Base-by-base conservation (phyloP, 2,329 filamentous ascomycete species). In the Aspergillus oerlinghausenensis region DNA sequence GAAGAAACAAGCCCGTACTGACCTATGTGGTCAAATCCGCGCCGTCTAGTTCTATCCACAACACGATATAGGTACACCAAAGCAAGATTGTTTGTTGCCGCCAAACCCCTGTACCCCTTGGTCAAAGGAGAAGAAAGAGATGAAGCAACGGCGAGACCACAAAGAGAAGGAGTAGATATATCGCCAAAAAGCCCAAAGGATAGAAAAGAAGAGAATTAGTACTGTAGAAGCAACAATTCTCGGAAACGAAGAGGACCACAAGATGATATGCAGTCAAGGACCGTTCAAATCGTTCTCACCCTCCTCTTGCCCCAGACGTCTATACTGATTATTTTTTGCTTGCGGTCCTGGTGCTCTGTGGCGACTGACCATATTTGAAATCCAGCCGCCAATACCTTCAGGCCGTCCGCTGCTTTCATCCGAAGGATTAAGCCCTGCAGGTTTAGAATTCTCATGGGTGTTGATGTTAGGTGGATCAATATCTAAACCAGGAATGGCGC, bases 401-500 rank as follows among this genome's bases (percentile, higher is more conserved):
- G 69, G 68, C 21, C 65, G 70, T 40, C 69, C 65, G 17, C 60
- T 50, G 52, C 70, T 70, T 38, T 72, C 66, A 11, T 73, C 71
- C 42, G 72, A 72, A 54, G 65, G 63, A 21, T 64, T 63, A n/a
- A 65, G 50, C 35, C 58, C 61, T 50, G 77, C 71, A 10, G 78
- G 73, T 68, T 83, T 84, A 54, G 80, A 79, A 58, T 80, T 79
- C 43, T 76, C 65, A 43, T 68, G 72, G 47, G 80, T 73, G 28
- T 77, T 73, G 2, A 90, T 79, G 51, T 85, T 80, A 1, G 91
- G 90, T 4, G 90, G 89, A 43, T 95, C 87, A 55, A 97, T 89
- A 65, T 91, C 86, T 55, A 97, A 80, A 8, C 88, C 87, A 1
- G 92, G 91, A 57, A 96, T 92, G 7, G 86, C 85, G 61, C 80